Evolutionary conservation across 148 eudicot genomes (phyloP).

Genomic region (Beta vulgaris): DNA sequence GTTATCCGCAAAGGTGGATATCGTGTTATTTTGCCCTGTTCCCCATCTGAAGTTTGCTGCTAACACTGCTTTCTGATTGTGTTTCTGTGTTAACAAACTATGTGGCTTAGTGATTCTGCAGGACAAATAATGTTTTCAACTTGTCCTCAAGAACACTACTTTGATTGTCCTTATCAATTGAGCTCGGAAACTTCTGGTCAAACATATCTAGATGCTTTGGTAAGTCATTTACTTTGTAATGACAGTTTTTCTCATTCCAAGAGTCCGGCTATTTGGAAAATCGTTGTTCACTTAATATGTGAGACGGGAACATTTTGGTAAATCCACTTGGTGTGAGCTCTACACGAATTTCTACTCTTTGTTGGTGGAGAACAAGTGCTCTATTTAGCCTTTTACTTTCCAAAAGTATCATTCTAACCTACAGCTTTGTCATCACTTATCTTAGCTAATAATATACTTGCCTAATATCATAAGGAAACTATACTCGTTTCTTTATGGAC

Average conservation of each 20-base stretch:
- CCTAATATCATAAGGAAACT: too few species aligned
- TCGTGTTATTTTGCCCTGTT: too few species aligned
- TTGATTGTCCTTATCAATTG: slow-evolving; percentile 95
- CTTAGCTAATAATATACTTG: too few species aligned
- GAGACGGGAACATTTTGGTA: too few species aligned
- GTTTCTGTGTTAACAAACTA: slow-evolving; percentile 10
- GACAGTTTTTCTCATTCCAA: background rate
- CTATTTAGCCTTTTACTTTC: too few species aligned
- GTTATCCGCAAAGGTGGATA: slow-evolving; percentile 76
- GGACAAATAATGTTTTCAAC: slow-evolving; percentile 80
- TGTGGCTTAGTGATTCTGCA: slow-evolving; percentile 37
- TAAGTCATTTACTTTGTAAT: slow-evolving; percentile 23
- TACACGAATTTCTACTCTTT: too few species aligned
- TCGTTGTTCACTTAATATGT: too few species aligned
- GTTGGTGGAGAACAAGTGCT: too few species aligned
- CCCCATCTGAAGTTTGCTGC: background rate
- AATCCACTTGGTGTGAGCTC: too few species aligned
- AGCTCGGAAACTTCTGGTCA: slow-evolving; percentile 83
- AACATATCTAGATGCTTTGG: slow-evolving; percentile 87
- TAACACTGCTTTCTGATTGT: background rate
- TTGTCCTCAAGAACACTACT: slow-evolving; percentile 88
- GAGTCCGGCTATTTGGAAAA: too few species aligned
- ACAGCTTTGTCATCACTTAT: slow-evolving; percentile 2
- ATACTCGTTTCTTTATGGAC: too few species aligned
- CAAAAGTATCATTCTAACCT: background rate